Percentiles rank a stretch among this genome's conserved stretches.
phyloP scores from a whole-genome alignment of 768 basidiomycete species.

The Pleurotus pulmonarius region DNA sequence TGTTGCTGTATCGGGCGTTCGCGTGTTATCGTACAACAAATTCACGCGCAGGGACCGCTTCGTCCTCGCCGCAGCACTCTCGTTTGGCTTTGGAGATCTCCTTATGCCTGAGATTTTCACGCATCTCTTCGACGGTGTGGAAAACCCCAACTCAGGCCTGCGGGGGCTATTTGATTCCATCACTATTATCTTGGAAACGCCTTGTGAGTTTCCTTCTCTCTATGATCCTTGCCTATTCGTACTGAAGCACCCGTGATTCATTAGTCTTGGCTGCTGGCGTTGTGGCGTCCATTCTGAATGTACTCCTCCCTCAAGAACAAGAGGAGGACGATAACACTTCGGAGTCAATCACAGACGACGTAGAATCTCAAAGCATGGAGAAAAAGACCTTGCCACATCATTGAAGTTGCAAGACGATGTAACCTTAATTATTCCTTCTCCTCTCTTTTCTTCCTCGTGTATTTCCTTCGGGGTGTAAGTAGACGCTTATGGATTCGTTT shows the following conservation, averaged over 20 bases:
- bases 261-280: constrained; percentile 56
- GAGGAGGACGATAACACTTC: constrained; percentile 18
- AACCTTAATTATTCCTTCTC: too few species aligned
- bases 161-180: constrained; percentile 73
- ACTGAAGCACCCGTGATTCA: background rate
- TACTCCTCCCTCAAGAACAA: constrained; percentile 43
- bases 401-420: too few species aligned
- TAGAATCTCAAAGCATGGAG: constrained; percentile 20
- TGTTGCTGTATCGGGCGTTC: constrained; percentile 66
- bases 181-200: constrained; percentile 76
- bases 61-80: constrained; percentile 64
- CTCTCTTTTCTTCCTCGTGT: background rate
- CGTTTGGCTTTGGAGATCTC: constrained; percentile 70
- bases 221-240: background rate
- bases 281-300: constrained; percentile 54
- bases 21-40: constrained; percentile 57
- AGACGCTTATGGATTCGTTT: background rate
- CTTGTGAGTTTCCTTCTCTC: constrained; percentile 49
- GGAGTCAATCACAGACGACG: constrained; percentile 21
- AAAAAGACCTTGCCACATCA: constrained; percentile 1
- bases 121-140: constrained; percentile 65
- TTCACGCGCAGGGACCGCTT: constrained; percentile 68
- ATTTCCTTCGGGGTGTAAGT: background rate
- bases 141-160: constrained; percentile 47
- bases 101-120: constrained; percentile 63